phyloP scores from a whole-genome alignment of 2,329 filamentous ascomycete species.

The Pestalotiopsis sp. region DNA sequence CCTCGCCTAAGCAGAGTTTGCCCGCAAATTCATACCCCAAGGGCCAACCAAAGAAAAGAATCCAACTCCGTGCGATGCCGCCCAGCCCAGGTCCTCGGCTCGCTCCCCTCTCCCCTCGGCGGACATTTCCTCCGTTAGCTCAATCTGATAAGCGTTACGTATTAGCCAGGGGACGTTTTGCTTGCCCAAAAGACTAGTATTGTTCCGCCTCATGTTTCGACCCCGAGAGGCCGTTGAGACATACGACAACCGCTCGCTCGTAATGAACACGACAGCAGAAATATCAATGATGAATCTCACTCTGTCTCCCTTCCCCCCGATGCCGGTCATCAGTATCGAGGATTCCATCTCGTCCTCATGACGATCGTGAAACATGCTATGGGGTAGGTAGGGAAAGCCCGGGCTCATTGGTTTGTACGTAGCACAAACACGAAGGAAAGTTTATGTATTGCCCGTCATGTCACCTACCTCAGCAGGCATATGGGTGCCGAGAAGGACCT shows the following conservation, averaged over 20 bases:
- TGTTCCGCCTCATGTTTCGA: neutral
- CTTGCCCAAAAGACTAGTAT: neutral
- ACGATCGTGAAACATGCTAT: neutral
- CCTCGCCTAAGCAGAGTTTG: neutral
- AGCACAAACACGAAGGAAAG: neutral
- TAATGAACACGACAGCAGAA: neutral
- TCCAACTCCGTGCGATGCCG: neutral
- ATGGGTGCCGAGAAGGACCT: neutral
- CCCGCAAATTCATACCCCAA: neutral
- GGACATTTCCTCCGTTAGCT: slow-evolving; percentile 8
- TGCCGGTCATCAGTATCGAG: neutral
- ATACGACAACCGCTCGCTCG: neutral
- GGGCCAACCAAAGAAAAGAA: neutral
- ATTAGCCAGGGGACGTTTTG: neutral
- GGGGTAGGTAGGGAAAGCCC: neutral
- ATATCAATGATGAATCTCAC: neutral
- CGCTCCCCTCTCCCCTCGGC: neutral
- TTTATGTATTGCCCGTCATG: slow-evolving; percentile 8
- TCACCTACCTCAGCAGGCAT: slow-evolving; percentile 6
- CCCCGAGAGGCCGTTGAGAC: neutral
- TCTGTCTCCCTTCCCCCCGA: neutral
- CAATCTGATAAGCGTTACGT: slow-evolving; percentile 13
- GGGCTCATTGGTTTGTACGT: neutral
- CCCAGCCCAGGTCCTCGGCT: neutral
- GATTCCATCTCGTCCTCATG: neutral